Percentiles rank a stretch among this genome's conserved stretches.
These are phyloP conservation scores for Gynochthodes officinalis DNA, from an alignment of 257 asterid species.

Conservation along the genomic window DNA sequence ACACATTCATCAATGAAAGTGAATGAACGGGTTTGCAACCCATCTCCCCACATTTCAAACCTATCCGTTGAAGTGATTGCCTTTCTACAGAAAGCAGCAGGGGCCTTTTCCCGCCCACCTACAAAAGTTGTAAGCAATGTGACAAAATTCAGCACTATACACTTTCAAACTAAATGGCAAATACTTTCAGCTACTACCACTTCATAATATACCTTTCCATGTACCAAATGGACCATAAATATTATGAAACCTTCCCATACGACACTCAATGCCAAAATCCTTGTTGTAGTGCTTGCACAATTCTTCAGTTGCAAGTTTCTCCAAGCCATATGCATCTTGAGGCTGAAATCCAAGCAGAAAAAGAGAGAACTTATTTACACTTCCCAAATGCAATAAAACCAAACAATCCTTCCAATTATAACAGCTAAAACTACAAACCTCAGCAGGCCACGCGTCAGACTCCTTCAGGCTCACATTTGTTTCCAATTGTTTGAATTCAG, in stretches of 20 bases:
- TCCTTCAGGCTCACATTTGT: conserved; percentile 92
- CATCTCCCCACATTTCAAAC: conserved; percentile 96
- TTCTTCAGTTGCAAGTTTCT: conserved; percentile 82
- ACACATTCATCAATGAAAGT: conserved; percentile 88
- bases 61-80: conserved; percentile 62
- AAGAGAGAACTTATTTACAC: conserved; percentile 1
- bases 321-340: conserved; percentile 89
- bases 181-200: neutral
- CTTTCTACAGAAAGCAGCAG: conserved; percentile 89
- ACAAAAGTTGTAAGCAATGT: conserved; percentile 14
- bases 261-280: conserved; percentile 84
- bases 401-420: neutral
- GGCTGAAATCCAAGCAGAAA: conserved; percentile 38
- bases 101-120: conserved; percentile 96
- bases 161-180: neutral
- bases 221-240: conserved; percentile 96
- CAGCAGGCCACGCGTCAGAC: conserved; percentile 94
- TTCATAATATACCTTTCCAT: conserved; percentile 64
- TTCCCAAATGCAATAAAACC: neutral
- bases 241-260: conserved; percentile 91
- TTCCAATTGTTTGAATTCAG: conserved; percentile 82
- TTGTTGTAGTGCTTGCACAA: conserved; percentile 82
- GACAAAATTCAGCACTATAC: neutral
- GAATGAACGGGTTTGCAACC: conserved; percentile 81
- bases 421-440: conserved; percentile 38